These are phyloP conservation scores for Clonostachys byssicola DNA, from an alignment of 2,329 filamentous ascomycete genomes.

Conservation along the genomic window DNA sequence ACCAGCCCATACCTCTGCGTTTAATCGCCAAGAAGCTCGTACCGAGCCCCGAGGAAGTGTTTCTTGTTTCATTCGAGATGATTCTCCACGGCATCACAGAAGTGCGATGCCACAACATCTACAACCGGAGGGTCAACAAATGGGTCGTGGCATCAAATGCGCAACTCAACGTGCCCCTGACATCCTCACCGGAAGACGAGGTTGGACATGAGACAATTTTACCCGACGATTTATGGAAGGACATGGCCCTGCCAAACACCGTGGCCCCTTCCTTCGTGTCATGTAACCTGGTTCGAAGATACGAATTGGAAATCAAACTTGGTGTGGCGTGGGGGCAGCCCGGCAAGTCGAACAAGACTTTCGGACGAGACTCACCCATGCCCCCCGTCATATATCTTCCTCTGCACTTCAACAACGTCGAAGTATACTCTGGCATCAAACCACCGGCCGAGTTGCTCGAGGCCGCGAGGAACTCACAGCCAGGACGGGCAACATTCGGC, in stretches of 20 bases:
- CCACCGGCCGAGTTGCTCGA: slow-evolving; percentile 75
- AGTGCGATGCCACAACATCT: slow-evolving; percentile 72
- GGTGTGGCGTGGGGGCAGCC: slow-evolving; percentile 71
- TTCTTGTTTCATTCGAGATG: slow-evolving; percentile 75
- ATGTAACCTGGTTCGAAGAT: slow-evolving; percentile 80
- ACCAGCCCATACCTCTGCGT: slow-evolving; percentile 76
- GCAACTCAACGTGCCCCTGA: slow-evolving; percentile 69
- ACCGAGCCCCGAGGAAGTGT: slow-evolving; percentile 64
- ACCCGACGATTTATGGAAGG: slow-evolving; percentile 69
- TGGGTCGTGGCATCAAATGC: slow-evolving; percentile 73
- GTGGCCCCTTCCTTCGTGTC: slow-evolving; percentile 83
- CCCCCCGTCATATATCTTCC: slow-evolving; percentile 61
- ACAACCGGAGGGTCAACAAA: slow-evolving; percentile 63
- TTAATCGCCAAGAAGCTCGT: slow-evolving; percentile 75
- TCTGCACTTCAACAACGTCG: slow-evolving; percentile 67
- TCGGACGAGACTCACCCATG: background rate
- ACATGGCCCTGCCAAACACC: slow-evolving; percentile 71
- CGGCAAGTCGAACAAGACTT: slow-evolving; percentile 12
- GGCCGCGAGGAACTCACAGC: slow-evolving; percentile 35
- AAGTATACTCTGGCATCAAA: slow-evolving; percentile 83
- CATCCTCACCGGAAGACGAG: slow-evolving; percentile 46
- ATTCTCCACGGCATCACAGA: slow-evolving; percentile 76
- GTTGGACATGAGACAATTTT: slow-evolving; percentile 66
- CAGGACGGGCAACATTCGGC: slow-evolving; percentile 26
- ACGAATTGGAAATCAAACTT: slow-evolving; percentile 79